Base-by-base conservation (phyloP, 306 rosid species). In the Malus asiatica region DNA sequence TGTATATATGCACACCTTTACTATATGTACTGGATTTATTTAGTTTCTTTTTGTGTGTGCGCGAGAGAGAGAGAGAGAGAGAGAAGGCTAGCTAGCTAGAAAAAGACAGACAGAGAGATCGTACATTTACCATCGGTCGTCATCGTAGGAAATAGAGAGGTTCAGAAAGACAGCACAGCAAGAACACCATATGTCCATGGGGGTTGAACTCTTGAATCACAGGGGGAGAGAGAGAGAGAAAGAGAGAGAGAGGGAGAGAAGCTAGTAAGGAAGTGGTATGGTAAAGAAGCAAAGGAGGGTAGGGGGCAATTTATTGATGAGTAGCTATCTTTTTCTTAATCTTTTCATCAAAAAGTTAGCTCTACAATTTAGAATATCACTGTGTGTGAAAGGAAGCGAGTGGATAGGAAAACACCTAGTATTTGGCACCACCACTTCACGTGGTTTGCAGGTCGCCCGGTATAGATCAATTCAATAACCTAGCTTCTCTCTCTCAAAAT, bases 111-210 rank as follows among this genome's bases (percentile, higher is more conserved):
- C 79, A 51, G 73, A 45, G 76, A 62, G 48, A 51, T 57, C 30
- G 73, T 68, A 58, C 73, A 67, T 71, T 62, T 84, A 79, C 81
- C 63, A 25, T 64, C 14, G 23, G 19, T 64, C 23, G 5, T 64
- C 44, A 32, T 64, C 5, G 44, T 64, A 16, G 45, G 44, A 32
- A 16, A 72, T 13, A 77, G 77, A 74, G 80, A 73, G 80, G 42
- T 74, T 86, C 89, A 89, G 91, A 86, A 85, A 79, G 92, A 89
- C 90, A 89, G 85, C 84, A 86, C 86, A 83, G 83, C 82, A 70
- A 77, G 60, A 76, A 82, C 44, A 53, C 61, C 48, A 38, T n/a
- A 4, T 59, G 53, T 38, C 32, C n/a, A 59, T 59, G 67, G 33
- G 38, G 40, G 66, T n/a, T 57, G 76, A 72, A 57, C 23, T 44